phyloP scores from a whole-genome alignment of 2,329 filamentous ascomycete species.

The Septoria linicola region DNA sequence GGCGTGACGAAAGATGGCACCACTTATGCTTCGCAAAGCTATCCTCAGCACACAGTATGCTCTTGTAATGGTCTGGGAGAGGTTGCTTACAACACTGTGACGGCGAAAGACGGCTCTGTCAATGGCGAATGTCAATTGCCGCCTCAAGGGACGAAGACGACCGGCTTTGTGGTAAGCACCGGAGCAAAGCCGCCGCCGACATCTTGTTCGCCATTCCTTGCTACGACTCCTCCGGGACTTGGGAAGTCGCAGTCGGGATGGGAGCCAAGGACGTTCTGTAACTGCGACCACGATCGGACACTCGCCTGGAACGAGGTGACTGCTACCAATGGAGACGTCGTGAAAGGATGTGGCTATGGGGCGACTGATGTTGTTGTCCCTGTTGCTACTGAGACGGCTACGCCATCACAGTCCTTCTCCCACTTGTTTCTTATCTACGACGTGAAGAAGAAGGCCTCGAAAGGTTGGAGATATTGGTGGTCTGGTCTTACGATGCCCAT shows the following conservation, averaged over 20 bases:
- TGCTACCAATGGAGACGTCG: background rate
- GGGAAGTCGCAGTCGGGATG: background rate
- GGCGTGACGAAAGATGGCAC: background rate
- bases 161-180: background rate
- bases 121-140: background rate
- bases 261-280: background rate
- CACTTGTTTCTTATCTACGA: no score
- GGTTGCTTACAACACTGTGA: background rate
- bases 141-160: background rate
- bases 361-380: background rate
- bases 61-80: background rate
- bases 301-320: background rate
- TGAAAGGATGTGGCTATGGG: background rate
- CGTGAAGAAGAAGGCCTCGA: no score
- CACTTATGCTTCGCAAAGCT: background rate
- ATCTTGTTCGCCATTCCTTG: background rate
- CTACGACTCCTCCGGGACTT: background rate
- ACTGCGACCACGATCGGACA: background rate
- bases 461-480: no score
- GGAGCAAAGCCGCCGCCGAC: background rate
- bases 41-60: no score
- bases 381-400: background rate
- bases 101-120: background rate
- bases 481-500: no score
- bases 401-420: background rate